These are phyloP conservation scores for Claviceps digitariae DNA, from an alignment of 2,329 filamentous ascomycete genomes.

Conservation along the genomic window DNA sequence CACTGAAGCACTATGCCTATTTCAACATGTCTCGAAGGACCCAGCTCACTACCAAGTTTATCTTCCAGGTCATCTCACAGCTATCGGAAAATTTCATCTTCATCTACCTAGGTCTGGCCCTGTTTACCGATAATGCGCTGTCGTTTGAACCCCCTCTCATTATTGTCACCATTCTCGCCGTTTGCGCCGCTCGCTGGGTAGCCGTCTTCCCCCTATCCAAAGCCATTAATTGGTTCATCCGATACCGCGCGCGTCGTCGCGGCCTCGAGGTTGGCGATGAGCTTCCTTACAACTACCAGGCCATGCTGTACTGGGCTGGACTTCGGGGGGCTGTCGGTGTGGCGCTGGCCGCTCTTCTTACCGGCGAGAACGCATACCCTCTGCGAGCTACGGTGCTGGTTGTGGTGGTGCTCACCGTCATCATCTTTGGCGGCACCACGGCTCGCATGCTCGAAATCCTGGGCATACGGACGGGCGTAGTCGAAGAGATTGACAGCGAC, in stretches of 20 bases:
- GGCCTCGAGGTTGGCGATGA: conserved; percentile 70
- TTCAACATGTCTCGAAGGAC: conserved; percentile 99
- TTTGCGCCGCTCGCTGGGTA: conserved; percentile 83
- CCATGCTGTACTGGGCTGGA: conserved; percentile 99
- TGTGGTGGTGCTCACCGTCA: conserved; percentile 92
- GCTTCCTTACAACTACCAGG: conserved; percentile 86
- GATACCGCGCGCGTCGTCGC: conserved; percentile 66
- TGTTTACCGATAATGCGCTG: conserved; percentile 82
- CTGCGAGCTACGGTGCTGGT: conserved; percentile 92
- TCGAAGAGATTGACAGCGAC: conserved; percentile 93
- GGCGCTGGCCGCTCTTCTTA: conserved; percentile 77
- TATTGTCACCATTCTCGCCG: conserved; percentile 79
- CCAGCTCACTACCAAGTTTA: conserved; percentile 93
- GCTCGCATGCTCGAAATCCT: conserved; percentile 96
- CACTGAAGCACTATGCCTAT: conserved; percentile 96
- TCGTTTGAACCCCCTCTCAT: conserved; percentile 93
- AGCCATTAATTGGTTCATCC: conserved; percentile 84
- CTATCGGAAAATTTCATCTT: conserved; percentile 99
- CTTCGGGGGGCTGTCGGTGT: conserved; percentile 92
- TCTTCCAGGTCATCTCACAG: conserved; percentile 90
- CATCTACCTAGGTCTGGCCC: conserved; percentile 88
- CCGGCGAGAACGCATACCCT: conserved; percentile 66
- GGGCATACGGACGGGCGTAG: conserved; percentile 89
- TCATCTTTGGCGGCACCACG: conserved; percentile 96
- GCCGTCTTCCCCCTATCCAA: conserved; percentile 88